Percentiles rank a stretch among this genome's conserved stretches.
Evolutionary conservation across 2,329 filamentous ascomycete species (phyloP).

Genomic region (Trichoderma guizhouense): DNA sequence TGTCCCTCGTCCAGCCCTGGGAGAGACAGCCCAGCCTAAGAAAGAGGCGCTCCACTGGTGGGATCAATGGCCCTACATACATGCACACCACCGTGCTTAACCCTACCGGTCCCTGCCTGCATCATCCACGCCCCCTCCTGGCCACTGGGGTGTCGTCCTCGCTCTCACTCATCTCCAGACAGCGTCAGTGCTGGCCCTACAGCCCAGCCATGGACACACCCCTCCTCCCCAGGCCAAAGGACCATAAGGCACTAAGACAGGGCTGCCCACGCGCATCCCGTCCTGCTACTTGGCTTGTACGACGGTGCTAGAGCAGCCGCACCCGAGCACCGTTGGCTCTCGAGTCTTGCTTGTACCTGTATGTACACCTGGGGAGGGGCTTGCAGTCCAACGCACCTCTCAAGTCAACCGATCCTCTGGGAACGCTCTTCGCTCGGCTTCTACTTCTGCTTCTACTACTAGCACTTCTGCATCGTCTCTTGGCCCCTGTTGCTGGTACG

Average conservation of each 20-base stretch:
- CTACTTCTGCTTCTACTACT: constrained; percentile 9
- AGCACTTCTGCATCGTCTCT: background rate
- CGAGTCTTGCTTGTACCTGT: background rate
- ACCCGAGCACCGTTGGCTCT: constrained; percentile 16
- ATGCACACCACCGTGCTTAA: constrained; percentile 11
- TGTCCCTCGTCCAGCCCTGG: constrained; percentile 14
- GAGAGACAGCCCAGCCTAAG: constrained; percentile 9
- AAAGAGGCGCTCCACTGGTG: constrained; percentile 12
- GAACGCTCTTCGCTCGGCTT: constrained; percentile 10
- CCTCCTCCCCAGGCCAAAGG: constrained; percentile 3
- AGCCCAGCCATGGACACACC: constrained; percentile 1
- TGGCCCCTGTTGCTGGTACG: background rate
- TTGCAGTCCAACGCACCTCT: constrained; percentile 2
- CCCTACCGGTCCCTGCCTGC: constrained; percentile 5
- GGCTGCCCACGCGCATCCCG: constrained; percentile 15
- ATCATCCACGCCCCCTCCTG: constrained; percentile 6
- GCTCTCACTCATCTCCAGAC: background rate
- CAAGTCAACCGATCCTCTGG: constrained; percentile 18
- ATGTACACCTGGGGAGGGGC: background rate
- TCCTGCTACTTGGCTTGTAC: constrained; percentile 11
- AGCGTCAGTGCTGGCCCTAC: constrained; percentile 9
- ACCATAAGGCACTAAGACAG: constrained; percentile 11
- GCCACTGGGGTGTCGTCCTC: background rate
- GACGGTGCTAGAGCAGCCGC: constrained; percentile 19
- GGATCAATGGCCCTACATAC: constrained; percentile 12